Percentiles rank a stretch among this genome's conserved stretches.
These are phyloP conservation scores for Lachnellula arida DNA, from an alignment of 2,329 filamentous ascomycete genomes.

Conservation along the genomic window DNA sequence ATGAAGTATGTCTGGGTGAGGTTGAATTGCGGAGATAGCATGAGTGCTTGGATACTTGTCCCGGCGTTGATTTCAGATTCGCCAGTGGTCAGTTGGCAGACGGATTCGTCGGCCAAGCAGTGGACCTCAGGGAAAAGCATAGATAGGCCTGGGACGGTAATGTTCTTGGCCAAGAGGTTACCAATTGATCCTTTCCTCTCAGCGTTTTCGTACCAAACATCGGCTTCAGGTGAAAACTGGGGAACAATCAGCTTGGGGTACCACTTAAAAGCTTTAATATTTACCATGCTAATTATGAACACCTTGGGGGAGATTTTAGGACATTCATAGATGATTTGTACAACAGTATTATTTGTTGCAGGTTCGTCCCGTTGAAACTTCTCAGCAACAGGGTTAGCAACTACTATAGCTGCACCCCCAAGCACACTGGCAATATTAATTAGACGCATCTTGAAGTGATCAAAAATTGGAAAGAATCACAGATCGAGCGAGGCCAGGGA, in stretches of 20 bases:
- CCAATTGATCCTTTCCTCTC: conserved; percentile 42
- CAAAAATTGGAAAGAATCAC: background rate
- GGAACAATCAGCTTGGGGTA: background rate
- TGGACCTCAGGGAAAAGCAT: conserved; percentile 56
- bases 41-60: conserved; percentile 56
- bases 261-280: conserved; percentile 8
- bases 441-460: conserved; percentile 8
- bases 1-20: conserved; percentile 66
- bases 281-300: conserved; percentile 59
- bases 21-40: conserved; percentile 58
- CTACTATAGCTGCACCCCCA: conserved; percentile 4
- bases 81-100: conserved; percentile 60
- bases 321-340: background rate
- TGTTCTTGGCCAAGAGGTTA: conserved; percentile 47
- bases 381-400: conserved; percentile 2
- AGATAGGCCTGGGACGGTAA: conserved; percentile 56
- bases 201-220: conserved; percentile 55
- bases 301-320: conserved; percentile 49
- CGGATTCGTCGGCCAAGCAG: conserved; percentile 52
- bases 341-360: background rate
- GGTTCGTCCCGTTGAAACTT: background rate
- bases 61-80: conserved; percentile 67
- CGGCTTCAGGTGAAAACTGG: conserved; percentile 58
- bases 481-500: background rate
- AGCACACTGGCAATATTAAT: conserved; percentile 2